Evolutionary conservation across 129 eudicot species (phyloP).

Genomic region (Sambucus nigra): DNA sequence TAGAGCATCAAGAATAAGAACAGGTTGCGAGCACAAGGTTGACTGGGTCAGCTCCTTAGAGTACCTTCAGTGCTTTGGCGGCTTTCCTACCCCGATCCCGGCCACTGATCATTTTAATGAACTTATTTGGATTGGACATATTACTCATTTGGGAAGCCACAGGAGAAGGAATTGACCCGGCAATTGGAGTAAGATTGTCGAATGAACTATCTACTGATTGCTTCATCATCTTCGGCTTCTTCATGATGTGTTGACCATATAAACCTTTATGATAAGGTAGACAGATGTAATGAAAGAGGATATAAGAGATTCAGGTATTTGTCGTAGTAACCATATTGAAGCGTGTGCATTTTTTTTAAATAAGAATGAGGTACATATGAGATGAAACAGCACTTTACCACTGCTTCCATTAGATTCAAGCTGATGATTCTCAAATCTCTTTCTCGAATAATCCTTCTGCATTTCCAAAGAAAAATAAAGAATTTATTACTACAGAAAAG

Average conservation of each 20-base stretch:
- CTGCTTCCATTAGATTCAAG: slow-evolving; percentile 68
- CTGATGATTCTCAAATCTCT: slow-evolving; percentile 66
- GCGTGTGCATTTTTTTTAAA: no score
- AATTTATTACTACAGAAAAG: no score
- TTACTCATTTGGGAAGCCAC: slow-evolving; percentile 97
- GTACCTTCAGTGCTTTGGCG: slow-evolving; percentile 67
- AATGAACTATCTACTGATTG: slow-evolving; percentile 43
- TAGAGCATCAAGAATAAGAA: no score
- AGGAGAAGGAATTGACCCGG: slow-evolving; percentile 52
- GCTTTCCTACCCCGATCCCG: slow-evolving; percentile 73
- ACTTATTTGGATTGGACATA: slow-evolving; percentile 76
- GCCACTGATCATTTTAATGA: slow-evolving; percentile 61
- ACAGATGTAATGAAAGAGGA: background rate
- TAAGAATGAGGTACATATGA: slow-evolving; percentile 2
- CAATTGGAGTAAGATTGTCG: slow-evolving; percentile 40
- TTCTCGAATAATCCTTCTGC: slow-evolving; percentile 68
- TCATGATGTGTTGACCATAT: slow-evolving; percentile 41
- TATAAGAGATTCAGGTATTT: slow-evolving; percentile 2
- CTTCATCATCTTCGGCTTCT: slow-evolving; percentile 46
- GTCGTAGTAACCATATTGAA: background rate
- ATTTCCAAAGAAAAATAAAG: slow-evolving; percentile 2
- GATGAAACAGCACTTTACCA: slow-evolving; percentile 39
- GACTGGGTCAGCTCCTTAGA: background rate
- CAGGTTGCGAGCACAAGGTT: no score
- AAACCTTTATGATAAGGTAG: slow-evolving; percentile 24